Conservation (phyloP, 2,329 filamentous ascomycete genomes). For the Cytospora mali region DNA sequence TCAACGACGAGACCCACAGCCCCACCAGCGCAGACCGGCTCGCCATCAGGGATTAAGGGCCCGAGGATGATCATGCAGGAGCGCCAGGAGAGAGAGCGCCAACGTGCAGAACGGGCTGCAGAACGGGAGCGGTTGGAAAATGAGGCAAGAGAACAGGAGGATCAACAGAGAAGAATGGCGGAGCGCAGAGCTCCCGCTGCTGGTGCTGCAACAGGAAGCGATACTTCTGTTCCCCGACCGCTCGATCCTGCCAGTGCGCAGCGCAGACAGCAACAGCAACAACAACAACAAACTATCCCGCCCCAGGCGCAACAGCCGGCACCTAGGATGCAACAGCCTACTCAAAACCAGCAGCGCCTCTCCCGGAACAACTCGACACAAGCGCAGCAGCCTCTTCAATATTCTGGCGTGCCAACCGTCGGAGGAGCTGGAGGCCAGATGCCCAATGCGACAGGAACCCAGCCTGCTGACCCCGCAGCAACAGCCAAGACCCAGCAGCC, state of each 20-base stretch:
- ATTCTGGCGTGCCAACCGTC: slow-evolving; percentile 19
- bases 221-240: slow-evolving; percentile 31
- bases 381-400: slow-evolving; percentile 35
- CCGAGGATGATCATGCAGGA: slow-evolving; percentile 92
- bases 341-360: slow-evolving; percentile 25
- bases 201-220: slow-evolving; percentile 39
- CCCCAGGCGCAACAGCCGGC: slow-evolving; percentile 28
- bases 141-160: slow-evolving; percentile 57
- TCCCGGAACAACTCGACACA: slow-evolving; percentile 33
- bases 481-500: slow-evolving; percentile 45
- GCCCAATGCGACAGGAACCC: slow-evolving; percentile 29
- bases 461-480: slow-evolving; percentile 39
- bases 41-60: slow-evolving; percentile 71
- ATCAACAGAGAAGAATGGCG: slow-evolving; percentile 58
- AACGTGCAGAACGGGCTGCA: slow-evolving; percentile 68
- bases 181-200: slow-evolving; percentile 63
- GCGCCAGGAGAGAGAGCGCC: slow-evolving; percentile 67
- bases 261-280: slow-evolving; percentile 40
- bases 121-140: slow-evolving; percentile 66
- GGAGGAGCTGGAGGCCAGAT: slow-evolving; percentile 18
- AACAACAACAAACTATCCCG: slow-evolving; percentile 30
- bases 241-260: slow-evolving; percentile 38
- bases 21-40: slow-evolving; percentile 55
- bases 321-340: slow-evolving; percentile 29
- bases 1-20: slow-evolving; percentile 49